These are phyloP conservation scores for Pythium grandisporangium DNA, from an alignment of 352 stramenopile genomes.

Conservation along the genomic window DNA sequence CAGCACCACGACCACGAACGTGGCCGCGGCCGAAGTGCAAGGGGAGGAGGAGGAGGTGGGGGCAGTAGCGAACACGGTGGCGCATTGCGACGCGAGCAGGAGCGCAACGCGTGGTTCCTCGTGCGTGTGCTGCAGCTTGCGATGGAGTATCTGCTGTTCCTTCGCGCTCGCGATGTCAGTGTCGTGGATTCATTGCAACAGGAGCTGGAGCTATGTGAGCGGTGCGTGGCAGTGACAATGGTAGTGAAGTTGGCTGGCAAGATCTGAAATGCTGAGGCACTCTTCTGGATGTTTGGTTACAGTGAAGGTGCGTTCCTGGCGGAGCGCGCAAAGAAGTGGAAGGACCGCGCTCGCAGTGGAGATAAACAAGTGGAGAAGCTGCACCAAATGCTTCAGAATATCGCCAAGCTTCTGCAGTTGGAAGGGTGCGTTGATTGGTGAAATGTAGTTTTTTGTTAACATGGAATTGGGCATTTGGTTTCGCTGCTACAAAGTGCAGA, in stretches of 20 bases:
- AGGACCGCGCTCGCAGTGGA: constrained; percentile 24
- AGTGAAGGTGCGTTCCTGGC: constrained; percentile 36
- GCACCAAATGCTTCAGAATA: constrained; percentile 67
- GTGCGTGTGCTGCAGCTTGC: constrained; percentile 58
- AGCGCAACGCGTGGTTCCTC: constrained; percentile 58
- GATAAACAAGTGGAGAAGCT: constrained; percentile 65
- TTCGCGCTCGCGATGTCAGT: constrained; percentile 36
- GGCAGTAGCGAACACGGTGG: constrained; percentile 11
- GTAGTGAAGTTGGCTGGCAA: no score
- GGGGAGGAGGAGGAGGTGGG: no score
- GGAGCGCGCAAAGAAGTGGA: constrained; percentile 39
- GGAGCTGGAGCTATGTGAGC: constrained; percentile 29
- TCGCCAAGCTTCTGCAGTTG: constrained; percentile 62
- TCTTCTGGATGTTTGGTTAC: neutral
- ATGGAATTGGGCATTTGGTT: no score
- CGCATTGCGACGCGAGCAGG: neutral
- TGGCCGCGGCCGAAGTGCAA: no score
- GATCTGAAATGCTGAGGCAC: no score
- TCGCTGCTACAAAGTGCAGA: no score
- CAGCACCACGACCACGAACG: constrained; percentile 4
- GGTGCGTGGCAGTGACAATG: no score
- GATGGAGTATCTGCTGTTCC: constrained; percentile 73
- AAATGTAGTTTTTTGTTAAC: no score
- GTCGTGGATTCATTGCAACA: constrained; percentile 41
- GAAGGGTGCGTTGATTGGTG: constrained; percentile 27